Percentiles rank a stretch among this genome's conserved stretches.
These are phyloP conservation scores for Allantophomopsis lycopodina DNA, from an alignment of 2,329 filamentous ascomycete genomes.

Conservation along the genomic window DNA sequence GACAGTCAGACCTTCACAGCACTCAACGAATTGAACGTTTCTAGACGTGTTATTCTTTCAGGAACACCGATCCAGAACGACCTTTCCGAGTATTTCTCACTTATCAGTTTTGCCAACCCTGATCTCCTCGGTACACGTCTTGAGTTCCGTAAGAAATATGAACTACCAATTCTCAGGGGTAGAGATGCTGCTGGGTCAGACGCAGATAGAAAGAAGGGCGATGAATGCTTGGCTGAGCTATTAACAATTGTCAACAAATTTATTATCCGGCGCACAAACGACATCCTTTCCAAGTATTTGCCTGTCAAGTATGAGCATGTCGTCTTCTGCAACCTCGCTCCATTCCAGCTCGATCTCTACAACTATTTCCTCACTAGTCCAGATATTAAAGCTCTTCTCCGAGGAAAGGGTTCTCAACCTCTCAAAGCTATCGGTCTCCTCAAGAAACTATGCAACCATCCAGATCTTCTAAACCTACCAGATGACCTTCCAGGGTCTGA, in stretches of 20 bases:
- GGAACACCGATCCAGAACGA: constrained; percentile 98
- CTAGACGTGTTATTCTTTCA: constrained; percentile 82
- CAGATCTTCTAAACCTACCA: constrained; percentile 74
- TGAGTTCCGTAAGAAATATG: constrained; percentile 89
- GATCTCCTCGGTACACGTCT: constrained; percentile 75
- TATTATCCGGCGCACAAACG: constrained; percentile 94
- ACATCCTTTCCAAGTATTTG: constrained; percentile 93
- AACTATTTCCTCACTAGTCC: constrained; percentile 96
- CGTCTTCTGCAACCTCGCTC: constrained; percentile 89
- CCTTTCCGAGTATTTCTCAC: constrained; percentile 90
- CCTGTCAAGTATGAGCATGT: constrained; percentile 99
- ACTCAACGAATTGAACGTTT: constrained; percentile 80
- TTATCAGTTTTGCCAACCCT: constrained; percentile 94
- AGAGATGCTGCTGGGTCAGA: constrained; percentile 85
- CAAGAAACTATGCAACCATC: constrained; percentile 98
- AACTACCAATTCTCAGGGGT: constrained; percentile 81
- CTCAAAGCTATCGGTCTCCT: constrained; percentile 92
- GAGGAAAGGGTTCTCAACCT: constrained; percentile 89
- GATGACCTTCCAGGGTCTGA: constrained; percentile 83
- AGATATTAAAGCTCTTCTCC: constrained; percentile 80
- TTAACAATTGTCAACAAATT: constrained; percentile 89
- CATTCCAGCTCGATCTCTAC: constrained; percentile 87
- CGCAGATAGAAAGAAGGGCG: constrained; percentile 66
- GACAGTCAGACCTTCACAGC: constrained; percentile 93
- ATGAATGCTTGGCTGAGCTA: constrained; percentile 70